Percentiles rank a stretch among this genome's conserved stretches.
These are phyloP conservation scores for Spathaspora sp. DNA, from an alignment of 1,139 yeast species.

Conservation along the genomic window DNA sequence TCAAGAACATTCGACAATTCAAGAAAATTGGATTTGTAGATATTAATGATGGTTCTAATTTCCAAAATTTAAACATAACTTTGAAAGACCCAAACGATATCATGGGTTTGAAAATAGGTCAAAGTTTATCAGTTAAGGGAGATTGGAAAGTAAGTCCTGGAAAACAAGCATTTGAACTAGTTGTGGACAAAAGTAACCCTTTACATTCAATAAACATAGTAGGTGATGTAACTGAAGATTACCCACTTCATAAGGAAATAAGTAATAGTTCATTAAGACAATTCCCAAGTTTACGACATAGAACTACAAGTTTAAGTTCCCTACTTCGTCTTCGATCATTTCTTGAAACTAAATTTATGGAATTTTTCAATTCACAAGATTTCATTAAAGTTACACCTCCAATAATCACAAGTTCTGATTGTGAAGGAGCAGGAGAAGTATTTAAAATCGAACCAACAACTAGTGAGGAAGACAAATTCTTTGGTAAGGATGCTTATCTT, in stretches of 20 bases:
- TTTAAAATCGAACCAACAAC: slow-evolving; percentile 49
- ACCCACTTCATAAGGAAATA: slow-evolving; percentile 80
- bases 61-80: slow-evolving; percentile 58
- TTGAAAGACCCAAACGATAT: slow-evolving; percentile 36
- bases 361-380: slow-evolving; percentile 52
- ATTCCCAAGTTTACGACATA: slow-evolving; percentile 76
- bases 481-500: slow-evolving; percentile 65
- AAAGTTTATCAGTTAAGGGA: slow-evolving; percentile 34
- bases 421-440: slow-evolving; percentile 97
- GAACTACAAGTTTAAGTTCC: slow-evolving; percentile 64
- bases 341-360: slow-evolving; percentile 53
- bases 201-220: slow-evolving; percentile 25
- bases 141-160: slow-evolving; percentile 31
- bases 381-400: slow-evolving; percentile 85
- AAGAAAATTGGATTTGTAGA: slow-evolving; percentile 82
- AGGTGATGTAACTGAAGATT: slow-evolving; percentile 61
- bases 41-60: slow-evolving; percentile 71
- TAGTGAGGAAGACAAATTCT: slow-evolving; percentile 48
- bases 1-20: slow-evolving; percentile 66
- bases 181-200: slow-evolving; percentile 22
- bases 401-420: slow-evolving; percentile 81
- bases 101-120: slow-evolving; percentile 48
- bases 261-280: slow-evolving; percentile 63
- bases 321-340: slow-evolving; percentile 71
- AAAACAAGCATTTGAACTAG: slow-evolving; percentile 33